Conservation (phyloP, 208 protist species). For the Acanthamoeba divionensis region DNA sequence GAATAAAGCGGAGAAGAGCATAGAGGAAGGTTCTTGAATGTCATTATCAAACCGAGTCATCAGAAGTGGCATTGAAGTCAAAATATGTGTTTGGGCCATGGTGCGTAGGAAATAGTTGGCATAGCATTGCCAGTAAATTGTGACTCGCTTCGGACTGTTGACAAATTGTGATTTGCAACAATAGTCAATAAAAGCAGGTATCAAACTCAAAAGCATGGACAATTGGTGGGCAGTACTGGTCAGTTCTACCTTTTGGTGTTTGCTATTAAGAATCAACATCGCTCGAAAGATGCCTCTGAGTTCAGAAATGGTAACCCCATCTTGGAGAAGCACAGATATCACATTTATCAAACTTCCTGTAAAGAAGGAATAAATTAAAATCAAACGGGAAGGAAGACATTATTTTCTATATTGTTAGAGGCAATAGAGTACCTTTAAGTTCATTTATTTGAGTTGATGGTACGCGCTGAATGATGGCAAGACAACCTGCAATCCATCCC, state of each 20-base stretch:
- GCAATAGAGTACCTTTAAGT: not conserved
- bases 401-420: not conserved
- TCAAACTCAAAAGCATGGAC: too few relatives aligned
- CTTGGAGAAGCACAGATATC: not conserved
- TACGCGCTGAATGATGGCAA: not conserved
- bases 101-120: not conserved
- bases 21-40: too few relatives aligned
- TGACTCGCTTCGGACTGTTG: too few relatives aligned
- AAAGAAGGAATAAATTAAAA: not conserved
- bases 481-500: not conserved
- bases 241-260: not conserved
- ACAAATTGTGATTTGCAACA: too few relatives aligned
- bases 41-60: not conserved
- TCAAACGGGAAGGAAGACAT: not conserved
- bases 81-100: not conserved
- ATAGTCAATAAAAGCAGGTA: too few relatives aligned
- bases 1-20: too few relatives aligned
- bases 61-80: slow-evolving; percentile 24
- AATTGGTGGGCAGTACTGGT: too few relatives aligned
- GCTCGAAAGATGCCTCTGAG: slow-evolving; percentile 4
- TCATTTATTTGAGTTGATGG: not conserved
- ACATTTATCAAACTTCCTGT: not conserved
- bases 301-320: slow-evolving; percentile 11
- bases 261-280: not conserved
- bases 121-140: not conserved